Base-by-base conservation (phyloP, 352 stramenopile genomes). In the Phytophthora foliorum region DNA sequence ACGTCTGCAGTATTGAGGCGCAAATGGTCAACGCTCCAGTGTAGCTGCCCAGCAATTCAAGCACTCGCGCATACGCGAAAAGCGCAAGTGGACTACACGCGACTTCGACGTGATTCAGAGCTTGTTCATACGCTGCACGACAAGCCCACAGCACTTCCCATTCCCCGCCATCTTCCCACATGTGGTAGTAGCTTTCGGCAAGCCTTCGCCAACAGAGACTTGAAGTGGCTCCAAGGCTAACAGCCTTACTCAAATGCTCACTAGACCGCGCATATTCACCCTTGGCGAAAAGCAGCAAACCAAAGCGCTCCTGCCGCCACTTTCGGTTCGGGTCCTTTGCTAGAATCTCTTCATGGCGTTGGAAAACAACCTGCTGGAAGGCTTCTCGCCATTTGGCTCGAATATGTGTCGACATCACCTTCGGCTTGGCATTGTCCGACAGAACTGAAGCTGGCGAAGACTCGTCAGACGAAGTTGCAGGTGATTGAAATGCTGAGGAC, bases 251-350 rank as follows among this genome's bases (percentile, higher is more conserved):
- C 55, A 93, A 65, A 52, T 90, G 85, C 5, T 81, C 69, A 34
- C 63, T 77, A 1, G 83, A 78, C 3, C 71, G 60, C 29, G 56
- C 48, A 57, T 78, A 93, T 25, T 88, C 63, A 17, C 72, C 41
- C 0, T 76, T 74, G 0, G 72, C 57, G 24, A 85, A 93, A 4
- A 90, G 64, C 34, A 90, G 54, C 7, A 88, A 57, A 0, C 81
- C 83, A 39, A 92, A 84, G 9, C 84, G 76, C 46, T 92, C 83
- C 32, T 94, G 86, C 13, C 84, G 67, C 87, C 83, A 92, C 52
- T 74, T 77, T 14, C 85, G 78, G 17, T 84, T 81, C 6, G 78
- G 69, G 21, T 91, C 78, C 45, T 86, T 90, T 19, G 52, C 46
- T 11, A 93, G 56, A 39, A 92, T 85, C 27, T 87, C 68, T 34